A percentile compares a stretch with the other conserved stretches of the same genome.
Conservation (phyloP, 2,329 filamentous ascomycete genomes). For the Cytospora piceicola region DNA sequence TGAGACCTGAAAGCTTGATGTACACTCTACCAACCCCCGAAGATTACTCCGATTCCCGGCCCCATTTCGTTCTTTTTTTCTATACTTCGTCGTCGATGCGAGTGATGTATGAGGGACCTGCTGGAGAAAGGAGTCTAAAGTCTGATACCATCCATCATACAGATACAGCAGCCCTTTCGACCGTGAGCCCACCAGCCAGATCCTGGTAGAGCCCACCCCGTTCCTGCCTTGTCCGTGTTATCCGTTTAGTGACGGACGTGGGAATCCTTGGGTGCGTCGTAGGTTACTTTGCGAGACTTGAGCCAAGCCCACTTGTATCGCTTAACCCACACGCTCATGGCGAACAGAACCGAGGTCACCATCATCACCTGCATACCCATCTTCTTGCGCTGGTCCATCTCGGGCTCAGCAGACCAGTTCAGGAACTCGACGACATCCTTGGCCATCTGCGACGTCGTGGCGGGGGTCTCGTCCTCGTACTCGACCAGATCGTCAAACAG, state of each 20-base stretch:
- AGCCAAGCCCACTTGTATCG: constrained; percentile 98
- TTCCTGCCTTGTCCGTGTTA: constrained; percentile 26
- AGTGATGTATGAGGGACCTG: constrained; percentile 27
- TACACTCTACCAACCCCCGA: constrained; percentile 46
- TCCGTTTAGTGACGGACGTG: constrained; percentile 50
- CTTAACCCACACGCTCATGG: constrained; percentile 96
- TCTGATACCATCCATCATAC: constrained; percentile 37
- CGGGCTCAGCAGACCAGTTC: constrained; percentile 98
- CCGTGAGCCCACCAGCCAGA: constrained; percentile 14
- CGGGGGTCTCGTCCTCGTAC: constrained; percentile 95
- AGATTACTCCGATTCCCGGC: constrained; percentile 35
- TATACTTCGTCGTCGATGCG: constrained; percentile 31
- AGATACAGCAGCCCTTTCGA: constrained; percentile 36
- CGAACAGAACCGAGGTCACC: constrained; percentile 77
- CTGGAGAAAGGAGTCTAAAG: constrained; percentile 29
- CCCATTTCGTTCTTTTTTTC: constrained; percentile 21
- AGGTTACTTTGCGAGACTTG: constrained; percentile 93
- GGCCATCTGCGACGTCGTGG: constrained; percentile 97
- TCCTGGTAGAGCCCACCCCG: constrained; percentile 2
- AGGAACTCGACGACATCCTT: constrained; percentile 99
- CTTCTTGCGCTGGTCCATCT: constrained; percentile 99
- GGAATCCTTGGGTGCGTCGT: constrained; percentile 71
- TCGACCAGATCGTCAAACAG: constrained; percentile 97
- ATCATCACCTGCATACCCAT: constrained; percentile 98
- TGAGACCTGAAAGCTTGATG: constrained; percentile 42